Evolutionary conservation across 768 basidiomycete genomes (phyloP).

Genomic region (Mycena haematopus): DNA sequence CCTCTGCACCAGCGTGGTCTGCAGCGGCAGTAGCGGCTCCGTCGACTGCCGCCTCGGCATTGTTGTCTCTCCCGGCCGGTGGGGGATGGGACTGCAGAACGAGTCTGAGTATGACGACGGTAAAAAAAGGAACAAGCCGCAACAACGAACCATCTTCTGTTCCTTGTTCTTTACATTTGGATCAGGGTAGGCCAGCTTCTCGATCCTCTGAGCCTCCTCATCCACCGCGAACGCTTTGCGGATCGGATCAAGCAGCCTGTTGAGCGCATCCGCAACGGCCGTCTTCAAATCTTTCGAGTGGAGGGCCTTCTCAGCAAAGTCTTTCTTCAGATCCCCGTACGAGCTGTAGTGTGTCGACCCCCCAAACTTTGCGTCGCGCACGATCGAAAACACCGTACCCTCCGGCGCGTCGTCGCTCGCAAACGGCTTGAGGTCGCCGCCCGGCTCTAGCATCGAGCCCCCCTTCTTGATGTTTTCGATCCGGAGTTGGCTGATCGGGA

Average conservation of each 20-base stretch:
- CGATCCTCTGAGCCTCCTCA: constrained; percentile 81
- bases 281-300: constrained; percentile 92
- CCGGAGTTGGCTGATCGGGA: constrained; percentile 83
- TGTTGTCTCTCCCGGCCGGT: constrained; percentile 79
- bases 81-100: constrained; percentile 75
- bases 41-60: constrained; percentile 41
- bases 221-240: constrained; percentile 76
- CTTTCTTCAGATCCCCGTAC: constrained; percentile 72
- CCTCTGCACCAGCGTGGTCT: constrained; percentile 3
- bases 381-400: constrained; percentile 83
- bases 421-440: constrained; percentile 67
- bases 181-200: constrained; percentile 80
- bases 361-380: constrained; percentile 81
- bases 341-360: constrained; percentile 77
- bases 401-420: constrained; percentile 71
- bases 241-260: constrained; percentile 79
- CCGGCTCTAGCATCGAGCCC: constrained; percentile 54
- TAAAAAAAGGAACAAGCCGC: not conserved
- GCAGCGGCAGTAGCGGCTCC: not conserved
- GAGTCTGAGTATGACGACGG: not conserved
- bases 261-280: constrained; percentile 76
- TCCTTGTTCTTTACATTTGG: constrained; percentile 55
- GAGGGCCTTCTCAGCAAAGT: constrained; percentile 76
- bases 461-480: constrained; percentile 59
- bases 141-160: constrained; percentile 64